Conservation (phyloP, 2,329 filamentous ascomycete genomes). For the Colletotrichum lupini region DNA sequence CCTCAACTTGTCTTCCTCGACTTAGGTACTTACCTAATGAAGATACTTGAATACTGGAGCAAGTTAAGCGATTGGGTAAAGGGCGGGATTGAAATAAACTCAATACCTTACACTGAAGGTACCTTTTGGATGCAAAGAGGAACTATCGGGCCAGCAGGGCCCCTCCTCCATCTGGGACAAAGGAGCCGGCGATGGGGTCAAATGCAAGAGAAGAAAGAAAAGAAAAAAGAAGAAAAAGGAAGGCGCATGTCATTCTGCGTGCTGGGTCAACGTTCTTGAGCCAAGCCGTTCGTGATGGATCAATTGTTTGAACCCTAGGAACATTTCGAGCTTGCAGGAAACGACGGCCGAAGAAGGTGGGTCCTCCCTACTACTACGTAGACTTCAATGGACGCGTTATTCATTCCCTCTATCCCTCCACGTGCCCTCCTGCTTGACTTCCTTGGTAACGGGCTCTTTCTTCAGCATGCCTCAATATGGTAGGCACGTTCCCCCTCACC, state of each 20-base stretch:
- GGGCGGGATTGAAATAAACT: not conserved
- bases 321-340: not conserved
- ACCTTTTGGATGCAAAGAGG: not conserved
- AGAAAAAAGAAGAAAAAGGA: conserved; percentile 6
- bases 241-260: conserved; percentile 15
- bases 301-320: not conserved
- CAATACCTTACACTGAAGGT: not conserved
- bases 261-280: not conserved
- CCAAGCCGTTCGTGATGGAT: not conserved
- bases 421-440: too few species aligned
- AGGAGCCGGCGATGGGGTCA: conserved; percentile 37
- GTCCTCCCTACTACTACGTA: conserved; percentile 3
- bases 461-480: too few species aligned
- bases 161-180: conserved; percentile 22
- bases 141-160: not conserved
- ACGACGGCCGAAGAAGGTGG: conserved; percentile 13
- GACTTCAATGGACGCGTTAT: too few species aligned
- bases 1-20: not conserved
- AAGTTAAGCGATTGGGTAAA: not conserved
- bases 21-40: not conserved
- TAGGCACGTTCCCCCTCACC: too few species aligned
- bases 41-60: not conserved
- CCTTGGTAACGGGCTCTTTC: too few species aligned
- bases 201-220: conserved; percentile 19
- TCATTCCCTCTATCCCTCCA: too few species aligned